These are phyloP conservation scores for Paragyromitra xinjiangensis DNA, from an alignment of 495 filamentous ascomycete genomes.

Conservation along the genomic window DNA sequence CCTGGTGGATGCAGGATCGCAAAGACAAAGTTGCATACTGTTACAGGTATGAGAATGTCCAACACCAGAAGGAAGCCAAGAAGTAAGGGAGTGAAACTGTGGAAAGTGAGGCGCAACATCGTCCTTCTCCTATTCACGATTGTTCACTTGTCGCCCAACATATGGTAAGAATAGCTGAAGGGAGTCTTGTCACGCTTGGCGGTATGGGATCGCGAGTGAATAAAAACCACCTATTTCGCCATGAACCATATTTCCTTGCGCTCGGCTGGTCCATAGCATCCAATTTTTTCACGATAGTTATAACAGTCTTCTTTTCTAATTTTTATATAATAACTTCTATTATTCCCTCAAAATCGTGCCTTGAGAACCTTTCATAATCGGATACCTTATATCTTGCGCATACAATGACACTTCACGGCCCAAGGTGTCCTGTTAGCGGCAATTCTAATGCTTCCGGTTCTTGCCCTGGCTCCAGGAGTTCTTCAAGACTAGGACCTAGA, in stretches of 20 bases:
- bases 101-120: constrained; percentile 12
- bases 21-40: constrained; percentile 14
- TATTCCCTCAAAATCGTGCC: background rate
- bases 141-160: background rate
- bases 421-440: constrained; percentile 21
- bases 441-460: constrained; percentile 35
- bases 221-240: constrained; percentile 14
- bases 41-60: constrained; percentile 18
- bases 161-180: background rate
- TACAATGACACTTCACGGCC: constrained; percentile 6
- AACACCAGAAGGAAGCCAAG: background rate
- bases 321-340: background rate
- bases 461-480: constrained; percentile 31
- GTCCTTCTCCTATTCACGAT: constrained; percentile 6
- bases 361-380: background rate
- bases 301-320: background rate
- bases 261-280: background rate
- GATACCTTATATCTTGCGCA: background rate
- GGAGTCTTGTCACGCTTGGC: constrained; percentile 9
- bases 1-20: background rate
- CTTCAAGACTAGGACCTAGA: constrained; percentile 38
- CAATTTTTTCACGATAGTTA: background rate
- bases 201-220: background rate
- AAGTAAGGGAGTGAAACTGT: background rate
- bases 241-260: background rate